Base-by-base conservation (phyloP, 192 early-diverging fungal genomes). In the Coemansia sp. region DNA sequence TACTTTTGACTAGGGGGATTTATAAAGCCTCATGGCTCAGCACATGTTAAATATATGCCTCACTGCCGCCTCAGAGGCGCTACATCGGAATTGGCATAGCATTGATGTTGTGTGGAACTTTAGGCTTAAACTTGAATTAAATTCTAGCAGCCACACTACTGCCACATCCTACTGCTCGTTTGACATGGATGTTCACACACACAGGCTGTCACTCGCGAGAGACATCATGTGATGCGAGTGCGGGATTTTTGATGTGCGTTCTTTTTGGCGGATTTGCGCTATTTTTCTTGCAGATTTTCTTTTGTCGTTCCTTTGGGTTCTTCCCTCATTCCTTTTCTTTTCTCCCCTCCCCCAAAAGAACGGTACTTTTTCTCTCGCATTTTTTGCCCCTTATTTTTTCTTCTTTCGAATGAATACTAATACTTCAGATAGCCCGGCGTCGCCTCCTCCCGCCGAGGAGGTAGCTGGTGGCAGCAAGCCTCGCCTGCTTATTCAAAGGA, bases 401-500 rank as follows among this genome's bases (percentile, higher is more conserved):
- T 41, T 24, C 20, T 57, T 36, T 65, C 15, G 16, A 33, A 53
- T 52, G 36, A 24, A 18, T 65, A 24, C 27, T 24, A 39, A 47
- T 41, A 50, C 39, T 31, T 33, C 68, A n/a, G 33, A 61, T 44
- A 55, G 49, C 65, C 40, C 40, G 5, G 3, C 49, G 12, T 40
- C 16, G n/a, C 41, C 63, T 20, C 36, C 53, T 57, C 39, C 38
- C 13, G 52, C 20, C 7, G 66, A 68, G 11, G 66, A 20, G 68
- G 18, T 6, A 2, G 22, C 46, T 31, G 36, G 43, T 38, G 44
- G 39, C 69, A 55, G 33, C 36, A 73, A 70, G 65, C 68, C 74
- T 27, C 79, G 74, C 1, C 65, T 81, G 43, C 55, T 72, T 34
- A 81, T 81, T 24, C 80, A 83, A 20, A 66, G 70, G 65, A 83